Conservation (phyloP, 176 grass and related monocot species). For the Lolium multiflorum region DNA sequence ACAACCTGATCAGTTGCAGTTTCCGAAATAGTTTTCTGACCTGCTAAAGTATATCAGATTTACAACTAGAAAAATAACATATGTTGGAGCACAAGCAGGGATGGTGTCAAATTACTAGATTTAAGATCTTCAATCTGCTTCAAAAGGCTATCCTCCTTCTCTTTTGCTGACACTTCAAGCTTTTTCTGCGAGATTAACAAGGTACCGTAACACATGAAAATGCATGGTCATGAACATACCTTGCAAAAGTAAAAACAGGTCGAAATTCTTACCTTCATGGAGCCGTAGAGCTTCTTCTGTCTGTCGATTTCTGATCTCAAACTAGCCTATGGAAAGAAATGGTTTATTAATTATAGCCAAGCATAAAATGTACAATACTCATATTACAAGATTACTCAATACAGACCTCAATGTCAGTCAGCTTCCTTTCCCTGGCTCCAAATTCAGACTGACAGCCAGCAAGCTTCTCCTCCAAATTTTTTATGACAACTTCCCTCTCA, state of each 20-base stretch:
- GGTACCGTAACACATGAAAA: background rate
- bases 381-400: slow-evolving; percentile 20
- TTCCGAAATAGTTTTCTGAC: slow-evolving; percentile 64
- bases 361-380: slow-evolving; percentile 23
- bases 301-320: slow-evolving; percentile 73
- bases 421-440: slow-evolving; percentile 69
- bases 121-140: slow-evolving; percentile 96
- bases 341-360: slow-evolving; percentile 5
- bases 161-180: slow-evolving; percentile 54
- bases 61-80: slow-evolving; percentile 26
- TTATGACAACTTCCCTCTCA: slow-evolving; percentile 72
- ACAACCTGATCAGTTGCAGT: slow-evolving; percentile 63
- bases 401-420: slow-evolving; percentile 84
- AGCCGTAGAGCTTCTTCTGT: slow-evolving; percentile 45
- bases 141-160: slow-evolving; percentile 61
- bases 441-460: slow-evolving; percentile 68
- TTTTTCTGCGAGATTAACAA: slow-evolving; percentile 58
- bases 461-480: slow-evolving; percentile 79
- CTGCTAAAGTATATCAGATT: slow-evolving; percentile 61
- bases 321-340: slow-evolving; percentile 53
- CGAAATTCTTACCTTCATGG: slow-evolving; percentile 56
- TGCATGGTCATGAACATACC: background rate
- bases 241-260: slow-evolving; percentile 26
- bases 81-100: background rate
- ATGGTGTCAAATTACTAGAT: slow-evolving; percentile 67